phyloP scores from a whole-genome alignment of 305 asterid genomes.

The Caryopteris hybrid region DNA sequence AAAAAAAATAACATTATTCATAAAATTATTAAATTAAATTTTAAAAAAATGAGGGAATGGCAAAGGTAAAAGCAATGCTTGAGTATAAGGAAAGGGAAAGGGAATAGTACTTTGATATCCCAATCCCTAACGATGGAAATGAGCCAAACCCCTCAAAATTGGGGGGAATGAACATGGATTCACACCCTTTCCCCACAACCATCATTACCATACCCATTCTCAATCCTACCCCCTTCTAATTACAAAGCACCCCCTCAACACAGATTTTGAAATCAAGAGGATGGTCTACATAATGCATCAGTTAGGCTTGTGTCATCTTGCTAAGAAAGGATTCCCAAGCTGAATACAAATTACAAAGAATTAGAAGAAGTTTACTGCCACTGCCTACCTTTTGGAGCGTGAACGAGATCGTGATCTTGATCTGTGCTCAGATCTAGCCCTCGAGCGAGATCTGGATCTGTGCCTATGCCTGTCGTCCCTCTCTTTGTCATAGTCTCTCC shows the following conservation, averaged over 20 bases:
- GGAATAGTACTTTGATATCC: neutral
- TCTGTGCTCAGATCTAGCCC: slow-evolving; percentile 59
- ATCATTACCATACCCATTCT: neutral
- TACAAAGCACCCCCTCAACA: neutral
- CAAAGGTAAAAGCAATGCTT: neutral
- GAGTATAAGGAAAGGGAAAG: neutral
- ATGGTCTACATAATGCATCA: neutral
- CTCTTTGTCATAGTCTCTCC: slow-evolving; percentile 65
- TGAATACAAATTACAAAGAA: neutral
- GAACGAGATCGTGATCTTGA: slow-evolving; percentile 84
- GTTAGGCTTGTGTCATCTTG: neutral
- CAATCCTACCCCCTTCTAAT: neutral
- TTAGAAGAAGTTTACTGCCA: neutral
- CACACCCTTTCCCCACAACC: neutral
- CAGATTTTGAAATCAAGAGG: neutral
- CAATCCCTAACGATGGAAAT: neutral
- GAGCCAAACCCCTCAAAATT: neutral
- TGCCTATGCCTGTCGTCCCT: slow-evolving; percentile 70
- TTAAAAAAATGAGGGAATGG: too few relatives aligned
- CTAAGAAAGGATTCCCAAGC: neutral
- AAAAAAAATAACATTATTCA: too few relatives aligned
- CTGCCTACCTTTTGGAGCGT: slow-evolving; percentile 66
- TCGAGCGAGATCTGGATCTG: slow-evolving; percentile 71
- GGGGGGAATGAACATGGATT: neutral
- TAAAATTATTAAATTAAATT: too few relatives aligned